Percentiles rank a stretch among this genome's conserved stretches.
Conservation (phyloP, 2,329 filamentous ascomycete genomes). For the Aspergillus intermedius region DNA sequence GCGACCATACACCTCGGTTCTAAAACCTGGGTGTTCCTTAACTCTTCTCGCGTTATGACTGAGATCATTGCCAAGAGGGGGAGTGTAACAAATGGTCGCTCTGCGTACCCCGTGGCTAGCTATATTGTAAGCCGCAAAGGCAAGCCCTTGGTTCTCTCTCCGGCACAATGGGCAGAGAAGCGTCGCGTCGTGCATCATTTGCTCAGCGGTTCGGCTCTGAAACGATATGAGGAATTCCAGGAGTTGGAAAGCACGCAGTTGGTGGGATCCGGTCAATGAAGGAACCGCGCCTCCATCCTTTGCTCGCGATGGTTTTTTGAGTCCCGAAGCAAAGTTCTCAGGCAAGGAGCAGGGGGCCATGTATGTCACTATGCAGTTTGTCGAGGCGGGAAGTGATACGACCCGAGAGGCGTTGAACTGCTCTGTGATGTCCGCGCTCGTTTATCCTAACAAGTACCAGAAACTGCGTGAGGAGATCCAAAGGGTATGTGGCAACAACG, state of each 20-base stretch:
- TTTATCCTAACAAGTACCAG: conserved; percentile 12
- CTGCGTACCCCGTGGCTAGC: conserved; percentile 30
- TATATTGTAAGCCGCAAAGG: conserved; percentile 30
- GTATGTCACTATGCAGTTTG: conserved; percentile 34
- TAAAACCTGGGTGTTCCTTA: conserved; percentile 41
- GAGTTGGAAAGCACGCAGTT: too few relatives aligned
- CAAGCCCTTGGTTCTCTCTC: conserved; percentile 29
- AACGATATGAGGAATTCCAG: too few relatives aligned
- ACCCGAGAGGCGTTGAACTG: conserved; percentile 33
- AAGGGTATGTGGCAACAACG: too few relatives aligned
- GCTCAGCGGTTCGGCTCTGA: too few relatives aligned
- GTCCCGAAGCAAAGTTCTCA: too few relatives aligned
- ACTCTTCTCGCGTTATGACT: conserved; percentile 33
- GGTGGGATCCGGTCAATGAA: too few relatives aligned
- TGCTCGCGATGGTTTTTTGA: too few relatives aligned
- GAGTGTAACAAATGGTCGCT: conserved; percentile 28
- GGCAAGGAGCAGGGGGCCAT: conserved; percentile 23
- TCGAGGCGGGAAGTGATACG: conserved; percentile 43
- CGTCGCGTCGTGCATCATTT: conserved; percentile 7
- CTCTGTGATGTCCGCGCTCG: conserved; percentile 24
- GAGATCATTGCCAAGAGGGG: conserved; percentile 36
- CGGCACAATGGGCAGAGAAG: conserved; percentile 29
- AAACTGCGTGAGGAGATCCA: too few relatives aligned
- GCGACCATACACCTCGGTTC: conserved; percentile 25
- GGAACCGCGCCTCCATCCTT: too few relatives aligned